Evolutionary conservation across 768 basidiomycete species (phyloP), one percentile per base, ranked within the genome.

Genomic region (Mycena epipterygia): DNA sequence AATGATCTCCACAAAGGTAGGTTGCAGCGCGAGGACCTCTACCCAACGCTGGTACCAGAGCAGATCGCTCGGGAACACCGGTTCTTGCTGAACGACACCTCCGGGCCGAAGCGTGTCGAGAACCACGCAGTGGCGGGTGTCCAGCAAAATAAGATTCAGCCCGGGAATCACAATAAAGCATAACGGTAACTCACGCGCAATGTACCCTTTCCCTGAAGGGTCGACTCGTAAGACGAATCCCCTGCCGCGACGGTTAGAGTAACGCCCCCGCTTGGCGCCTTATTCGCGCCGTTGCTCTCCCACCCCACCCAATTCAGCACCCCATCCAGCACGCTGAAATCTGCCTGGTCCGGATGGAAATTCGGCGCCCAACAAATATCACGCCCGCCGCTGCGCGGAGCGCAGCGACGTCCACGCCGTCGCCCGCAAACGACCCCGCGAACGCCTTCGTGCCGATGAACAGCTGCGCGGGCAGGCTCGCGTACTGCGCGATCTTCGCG

Each of bases 111-210:
- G 33, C 75, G 75, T 4, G 75, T 76, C 8, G 85, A 89, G 81
- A 89, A 90, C 84, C 84, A 86, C 9, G 88, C 86, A 12, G 86
- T 86, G 35, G 86, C 85, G 1, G 82, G 78, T 76, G 32, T 21
- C 2, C 44, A 53, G 1, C 2, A 51, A 41, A 3, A 57, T 39
- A 17, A 41, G 8, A n/a, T 51, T 9, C 13, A 13, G 3, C 6
- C 19, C 5, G n/a, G 4, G 9, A 13, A 19, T 27, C 2, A 8
- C 4, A 35, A 11, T 11, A n/a, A 37, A 53, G 16, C 32, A 62
- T 27, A 33, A 37, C 37, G 23, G 11, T 17, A 69, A 68, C 75
- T 53, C 41, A 73, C 73, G 75, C 51, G 75, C 75, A 16, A 76
- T 68, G 30, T 75, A 75, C 41, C 63, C 66, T 52, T 76, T 75